phyloP scores from a whole-genome alignment of 306 rosid species.

The Cicer yamashitae region DNA sequence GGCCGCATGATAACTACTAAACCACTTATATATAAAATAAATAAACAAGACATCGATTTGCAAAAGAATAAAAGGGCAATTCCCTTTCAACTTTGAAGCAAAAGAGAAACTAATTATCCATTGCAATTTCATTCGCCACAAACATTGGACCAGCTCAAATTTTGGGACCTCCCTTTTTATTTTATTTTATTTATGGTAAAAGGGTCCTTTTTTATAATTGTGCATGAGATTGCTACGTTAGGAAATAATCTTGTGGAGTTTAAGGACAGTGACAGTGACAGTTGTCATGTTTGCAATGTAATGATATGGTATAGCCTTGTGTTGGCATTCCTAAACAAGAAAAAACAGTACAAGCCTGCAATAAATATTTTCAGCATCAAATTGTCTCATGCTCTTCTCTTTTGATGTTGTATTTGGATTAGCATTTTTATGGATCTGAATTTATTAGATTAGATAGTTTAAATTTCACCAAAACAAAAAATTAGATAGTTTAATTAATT shows the following conservation, averaged over 20 bases:
- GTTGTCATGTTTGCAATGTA: conserved; percentile 32
- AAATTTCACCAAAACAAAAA: neutral
- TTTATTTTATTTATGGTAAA: too few relatives aligned
- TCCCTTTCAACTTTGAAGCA: conserved; percentile 42
- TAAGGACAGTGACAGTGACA: conserved; percentile 41
- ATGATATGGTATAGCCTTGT: neutral
- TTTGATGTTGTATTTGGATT: conserved; percentile 10
- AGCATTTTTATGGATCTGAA: neutral
- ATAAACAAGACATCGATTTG: conserved; percentile 6
- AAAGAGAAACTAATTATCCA: conserved; percentile 24
- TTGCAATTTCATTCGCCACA: conserved; percentile 5
- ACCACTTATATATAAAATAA: conserved; percentile 4
- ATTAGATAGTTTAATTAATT: too few relatives aligned
- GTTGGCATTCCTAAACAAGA: conserved; percentile 23
- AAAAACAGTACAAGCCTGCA: conserved; percentile 3
- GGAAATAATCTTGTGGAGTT: conserved; percentile 29
- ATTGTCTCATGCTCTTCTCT: conserved; percentile 25
- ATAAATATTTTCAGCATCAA: conserved; percentile 18
- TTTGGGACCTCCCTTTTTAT: too few relatives aligned
- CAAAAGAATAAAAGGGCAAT: conserved; percentile 40
- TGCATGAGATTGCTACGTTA: conserved; percentile 27
- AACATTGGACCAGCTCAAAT: conserved; percentile 16
- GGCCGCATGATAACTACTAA: conserved; percentile 34
- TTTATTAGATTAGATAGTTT: neutral
- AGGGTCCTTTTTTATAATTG: conserved; percentile 37